A percentile compares a stretch with the other conserved stretches of the same genome.
Evolutionary conservation across 2,329 filamentous ascomycete species (phyloP).

Genomic region (Pseudocercospora pini-densiflorae): DNA sequence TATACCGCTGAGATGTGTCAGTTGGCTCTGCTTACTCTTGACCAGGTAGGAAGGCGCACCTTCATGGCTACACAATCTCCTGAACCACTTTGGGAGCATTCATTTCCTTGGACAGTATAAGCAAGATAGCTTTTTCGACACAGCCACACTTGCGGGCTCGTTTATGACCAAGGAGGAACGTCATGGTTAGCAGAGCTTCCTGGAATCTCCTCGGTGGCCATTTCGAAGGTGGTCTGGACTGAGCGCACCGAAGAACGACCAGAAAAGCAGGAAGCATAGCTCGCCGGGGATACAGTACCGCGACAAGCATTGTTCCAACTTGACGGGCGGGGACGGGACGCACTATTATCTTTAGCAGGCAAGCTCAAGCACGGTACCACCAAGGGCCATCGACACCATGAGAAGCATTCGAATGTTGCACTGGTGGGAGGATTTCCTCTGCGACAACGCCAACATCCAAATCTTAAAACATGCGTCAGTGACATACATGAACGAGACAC

Average conservation of each 20-base stretch:
- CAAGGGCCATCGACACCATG: not conserved
- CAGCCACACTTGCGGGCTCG: not conserved
- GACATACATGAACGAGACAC: conserved; percentile 5
- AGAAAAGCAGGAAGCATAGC: conserved; percentile 4
- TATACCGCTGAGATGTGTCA: not conserved
- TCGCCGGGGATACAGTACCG: conserved; percentile 7
- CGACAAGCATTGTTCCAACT: conserved; percentile 6
- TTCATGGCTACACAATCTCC: not conserved
- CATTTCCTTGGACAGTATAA: not conserved
- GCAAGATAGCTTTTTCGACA: not conserved
- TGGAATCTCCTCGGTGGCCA: not conserved
- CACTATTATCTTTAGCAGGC: not conserved
- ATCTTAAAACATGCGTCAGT: not conserved
- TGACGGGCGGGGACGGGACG: not conserved
- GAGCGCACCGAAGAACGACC: conserved; percentile 1
- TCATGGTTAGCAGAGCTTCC: not conserved
- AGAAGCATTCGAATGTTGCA: not conserved
- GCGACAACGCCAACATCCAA: not conserved
- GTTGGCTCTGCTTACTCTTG: not conserved
- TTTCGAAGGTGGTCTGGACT: not conserved
- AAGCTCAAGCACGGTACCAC: not conserved
- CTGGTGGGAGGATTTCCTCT: not conserved
- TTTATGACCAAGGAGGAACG: not conserved
- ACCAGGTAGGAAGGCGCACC: conserved; percentile 2
- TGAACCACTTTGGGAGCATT: not conserved